A percentile compares a stretch with the other conserved stretches of the same genome.
phyloP scores from a whole-genome alignment of 2,329 filamentous ascomycete species.

The Pseudocercospora fijiensis region DNA sequence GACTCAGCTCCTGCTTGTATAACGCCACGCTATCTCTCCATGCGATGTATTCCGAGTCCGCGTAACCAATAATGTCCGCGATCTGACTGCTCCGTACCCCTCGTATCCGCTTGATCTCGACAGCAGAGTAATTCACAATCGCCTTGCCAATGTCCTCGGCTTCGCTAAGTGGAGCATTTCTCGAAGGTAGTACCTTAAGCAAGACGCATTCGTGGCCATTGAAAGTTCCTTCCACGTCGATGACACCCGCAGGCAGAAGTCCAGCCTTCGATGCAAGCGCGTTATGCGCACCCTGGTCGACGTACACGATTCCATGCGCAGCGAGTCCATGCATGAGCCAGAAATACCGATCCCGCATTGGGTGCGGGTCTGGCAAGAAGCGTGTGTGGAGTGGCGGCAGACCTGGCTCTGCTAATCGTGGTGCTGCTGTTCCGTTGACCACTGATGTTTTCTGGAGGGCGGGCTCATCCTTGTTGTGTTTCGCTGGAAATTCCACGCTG shows the following conservation, averaged over 20 bases:
- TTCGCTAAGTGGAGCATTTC: slow-evolving; percentile 43
- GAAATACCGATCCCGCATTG: slow-evolving; percentile 91
- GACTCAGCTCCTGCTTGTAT: slow-evolving; percentile 45
- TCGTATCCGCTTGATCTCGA: slow-evolving; percentile 80
- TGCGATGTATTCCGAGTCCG: slow-evolving; percentile 91
- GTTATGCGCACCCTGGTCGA: slow-evolving; percentile 82
- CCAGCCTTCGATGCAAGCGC: slow-evolving; percentile 82
- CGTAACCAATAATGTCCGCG: slow-evolving; percentile 76
- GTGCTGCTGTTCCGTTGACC: slow-evolving; percentile 32
- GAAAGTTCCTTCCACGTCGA: slow-evolving; percentile 85
- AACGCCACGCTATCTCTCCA: slow-evolving; percentile 84
- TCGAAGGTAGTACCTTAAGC: slow-evolving; percentile 70
- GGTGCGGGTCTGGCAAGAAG: slow-evolving; percentile 79
- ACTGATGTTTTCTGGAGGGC: slow-evolving; percentile 29
- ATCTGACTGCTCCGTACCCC: slow-evolving; percentile 83
- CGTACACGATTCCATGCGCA: slow-evolving; percentile 87
- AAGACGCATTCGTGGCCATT: slow-evolving; percentile 90
- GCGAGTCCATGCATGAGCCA: slow-evolving; percentile 93
- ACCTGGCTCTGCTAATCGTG: slow-evolving; percentile 35
- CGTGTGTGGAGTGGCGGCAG: slow-evolving; percentile 74
- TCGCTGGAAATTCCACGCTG: slow-evolving; percentile 28
- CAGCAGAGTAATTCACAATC: slow-evolving; percentile 87
- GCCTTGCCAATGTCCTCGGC: slow-evolving; percentile 76
- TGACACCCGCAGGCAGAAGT: slow-evolving; percentile 83
- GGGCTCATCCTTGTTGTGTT: slow-evolving; percentile 13